Base-by-base conservation (phyloP, 805 yeast genomes). In the Yarrowia bubula region DNA sequence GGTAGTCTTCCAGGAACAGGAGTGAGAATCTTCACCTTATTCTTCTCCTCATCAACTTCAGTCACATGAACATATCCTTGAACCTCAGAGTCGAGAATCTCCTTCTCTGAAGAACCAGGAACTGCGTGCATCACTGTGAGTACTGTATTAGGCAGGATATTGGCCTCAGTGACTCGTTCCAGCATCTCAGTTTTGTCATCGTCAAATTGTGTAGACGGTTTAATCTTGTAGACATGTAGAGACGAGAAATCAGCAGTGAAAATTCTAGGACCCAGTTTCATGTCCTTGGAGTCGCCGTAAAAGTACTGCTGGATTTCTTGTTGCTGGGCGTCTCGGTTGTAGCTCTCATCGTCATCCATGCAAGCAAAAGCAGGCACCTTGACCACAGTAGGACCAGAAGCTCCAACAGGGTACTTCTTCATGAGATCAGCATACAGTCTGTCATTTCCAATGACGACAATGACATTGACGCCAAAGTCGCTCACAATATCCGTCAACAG, bases 1-100 rank as follows among this genome's bases (percentile, higher is more conserved):
- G 99, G 99, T 28, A 92, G 77, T 44, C 87, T 78, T 0, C 96
- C 96, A 1, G 97, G 97, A 5, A 90, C 88, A 0, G 99, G 98
- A 67, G 92, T 79, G 67, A 93, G 78, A 8, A 95, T 80, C 71
- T 87, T 87, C 65, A 90, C 72, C 69, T 84, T 87, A 14, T 83
- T 81, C 71, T 86, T 87, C 14, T 83, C 77, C 68, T 93, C 98
- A 71, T 92, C 96, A 22, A 86, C 89, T 68, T 85, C 87, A 15
- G 77, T 75, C 4, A 86, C 84, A 68, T 90, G 87, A 3, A 87
- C 89, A 75, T 85, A 93, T 0, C 99, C 98, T 68, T 90, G 73
- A 0, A 90, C 86, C 61, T 88, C 81, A 4, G 90, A 77, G 65
- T 82, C 78, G 18, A 88, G 77, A 4, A 80, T 81, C 22, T 81